Base-by-base conservation (phyloP, 148 eudicot genomes). In the Dysphania ambrosioides region DNA sequence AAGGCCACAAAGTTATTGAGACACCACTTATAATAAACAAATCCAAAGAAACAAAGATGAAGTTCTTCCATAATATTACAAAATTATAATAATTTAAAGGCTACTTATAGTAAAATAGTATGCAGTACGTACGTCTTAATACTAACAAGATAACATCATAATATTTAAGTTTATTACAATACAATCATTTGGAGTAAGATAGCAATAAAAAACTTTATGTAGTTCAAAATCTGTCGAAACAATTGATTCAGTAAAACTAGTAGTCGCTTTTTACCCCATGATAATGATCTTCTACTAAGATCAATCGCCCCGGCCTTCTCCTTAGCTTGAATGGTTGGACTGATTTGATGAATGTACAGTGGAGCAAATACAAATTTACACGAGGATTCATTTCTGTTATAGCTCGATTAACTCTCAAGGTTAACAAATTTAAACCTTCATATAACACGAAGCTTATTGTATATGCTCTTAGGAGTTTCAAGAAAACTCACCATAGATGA, bases 311-410 rank as follows among this genome's bases (percentile, higher is more conserved):
- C n/a, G n/a, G n/a, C n/a, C 76, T 73, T 74, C 77, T 86, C 19
- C 77, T 9, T 79, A 89, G 69, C 69, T 82, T 86, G 8, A 89
- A 73, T 1, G 91, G 89, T 32, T 75, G 85, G 27, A 88, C 89
- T 0, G 87, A 79, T 30, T 65, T 18, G n/a, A 79, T 44, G n/a
- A 89, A 89, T n/a, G 79, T 47, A 58, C 93, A 87, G 87, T 68
- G 68, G 42, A 80, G 30, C 10, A 49, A 44, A 55, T 19, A 73
- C 11, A 21, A 72, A 6, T 36, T 34, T 69, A 32, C 0, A 30
- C 41, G 9, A 68, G 36, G 6, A 41, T 64, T 68, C 31, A 66
- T 32, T 31, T 10, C 23, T 63, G 6, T 24, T 42, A 26, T 6
- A 53, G 11, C 26, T 21, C 8, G 58, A 19, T 5, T 13, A 47